Conservation (phyloP, 2,329 filamentous ascomycete genomes). For the Salinomyces thailandicus region DNA sequence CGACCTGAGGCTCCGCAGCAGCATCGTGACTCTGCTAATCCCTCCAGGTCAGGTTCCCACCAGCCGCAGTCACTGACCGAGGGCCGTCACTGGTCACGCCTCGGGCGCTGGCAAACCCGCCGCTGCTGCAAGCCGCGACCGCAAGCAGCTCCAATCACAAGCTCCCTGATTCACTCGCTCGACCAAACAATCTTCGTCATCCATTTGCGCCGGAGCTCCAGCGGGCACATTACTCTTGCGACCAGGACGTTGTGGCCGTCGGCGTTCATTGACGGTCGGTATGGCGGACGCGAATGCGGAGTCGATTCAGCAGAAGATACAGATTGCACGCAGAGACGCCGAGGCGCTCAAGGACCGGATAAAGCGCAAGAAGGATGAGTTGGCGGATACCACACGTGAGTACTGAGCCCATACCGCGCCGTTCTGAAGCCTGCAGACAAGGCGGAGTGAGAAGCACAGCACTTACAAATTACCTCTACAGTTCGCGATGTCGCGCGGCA, state of each 20-base stretch:
- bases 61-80: neutral
- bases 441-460: too few species aligned
- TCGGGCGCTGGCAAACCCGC: neutral
- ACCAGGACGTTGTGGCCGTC: too few species aligned
- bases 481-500: slow-evolving; percentile 87
- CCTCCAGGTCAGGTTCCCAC: too few species aligned
- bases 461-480: slow-evolving; percentile 31
- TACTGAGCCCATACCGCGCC: slow-evolving; percentile 10
- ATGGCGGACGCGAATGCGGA: slow-evolving; percentile 43
- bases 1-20: neutral
- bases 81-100: neutral
- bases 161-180: slow-evolving; percentile 1
- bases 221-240: too few species aligned
- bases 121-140: slow-evolving; percentile 6
- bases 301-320: slow-evolving; percentile 56
- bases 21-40: neutral
- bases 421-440: neutral
- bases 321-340: slow-evolving; percentile 93
- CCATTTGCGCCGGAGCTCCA: too few species aligned
- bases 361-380: slow-evolving; percentile 99
- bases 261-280: slow-evolving; percentile 14
- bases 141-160: slow-evolving; percentile 1
- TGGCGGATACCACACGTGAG: slow-evolving; percentile 95
- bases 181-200: neutral
- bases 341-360: slow-evolving; percentile 96